Conservation (phyloP, 2,329 filamentous ascomycete species). For the Pseudogymnoascus sp. region DNA sequence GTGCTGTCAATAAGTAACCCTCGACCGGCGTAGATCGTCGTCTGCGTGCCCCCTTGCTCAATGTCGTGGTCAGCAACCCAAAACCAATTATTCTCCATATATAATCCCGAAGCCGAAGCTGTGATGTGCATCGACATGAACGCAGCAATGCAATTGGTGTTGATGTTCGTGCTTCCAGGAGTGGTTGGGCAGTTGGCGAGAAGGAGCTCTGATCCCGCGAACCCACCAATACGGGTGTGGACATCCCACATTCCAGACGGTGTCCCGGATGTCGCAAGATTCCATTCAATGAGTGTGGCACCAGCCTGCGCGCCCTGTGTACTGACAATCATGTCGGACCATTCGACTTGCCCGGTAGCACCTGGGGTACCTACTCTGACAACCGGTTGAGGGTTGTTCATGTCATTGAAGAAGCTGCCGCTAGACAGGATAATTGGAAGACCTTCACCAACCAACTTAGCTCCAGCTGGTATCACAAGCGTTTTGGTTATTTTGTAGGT, state of each 20-base stretch:
- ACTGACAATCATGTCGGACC: constrained; percentile 55
- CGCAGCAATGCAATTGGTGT: constrained; percentile 29
- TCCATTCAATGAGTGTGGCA: constrained; percentile 59
- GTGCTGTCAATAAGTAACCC: constrained; percentile 40
- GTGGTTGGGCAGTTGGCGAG: constrained; percentile 48
- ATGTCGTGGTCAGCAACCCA: constrained; percentile 40
- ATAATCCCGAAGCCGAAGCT: constrained; percentile 34
- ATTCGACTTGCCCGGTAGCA: constrained; percentile 51
- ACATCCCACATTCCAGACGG: constrained; percentile 47
- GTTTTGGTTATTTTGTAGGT: constrained; percentile 45
- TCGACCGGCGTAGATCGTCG: constrained; percentile 43
- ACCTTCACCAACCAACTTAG: constrained; percentile 32
- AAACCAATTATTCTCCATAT: constrained; percentile 42
- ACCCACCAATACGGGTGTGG: constrained; percentile 35
- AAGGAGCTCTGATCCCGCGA: constrained; percentile 39
- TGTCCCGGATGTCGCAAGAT: constrained; percentile 47
- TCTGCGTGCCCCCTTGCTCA: constrained; percentile 42
- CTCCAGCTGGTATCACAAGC: constrained; percentile 37
- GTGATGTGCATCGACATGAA: constrained; percentile 31
- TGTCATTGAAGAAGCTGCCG: constrained; percentile 39
- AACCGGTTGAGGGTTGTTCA: constrained; percentile 38
- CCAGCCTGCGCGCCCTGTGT: constrained; percentile 52
- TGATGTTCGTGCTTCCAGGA: constrained; percentile 30
- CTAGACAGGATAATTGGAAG: constrained; percentile 34
- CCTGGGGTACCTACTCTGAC: constrained; percentile 45